A percentile compares a stretch with the other conserved stretches of the same genome.
Evolutionary conservation across 306 rosid species (phyloP).

Genomic region (Trichosanthes truncata): DNA sequence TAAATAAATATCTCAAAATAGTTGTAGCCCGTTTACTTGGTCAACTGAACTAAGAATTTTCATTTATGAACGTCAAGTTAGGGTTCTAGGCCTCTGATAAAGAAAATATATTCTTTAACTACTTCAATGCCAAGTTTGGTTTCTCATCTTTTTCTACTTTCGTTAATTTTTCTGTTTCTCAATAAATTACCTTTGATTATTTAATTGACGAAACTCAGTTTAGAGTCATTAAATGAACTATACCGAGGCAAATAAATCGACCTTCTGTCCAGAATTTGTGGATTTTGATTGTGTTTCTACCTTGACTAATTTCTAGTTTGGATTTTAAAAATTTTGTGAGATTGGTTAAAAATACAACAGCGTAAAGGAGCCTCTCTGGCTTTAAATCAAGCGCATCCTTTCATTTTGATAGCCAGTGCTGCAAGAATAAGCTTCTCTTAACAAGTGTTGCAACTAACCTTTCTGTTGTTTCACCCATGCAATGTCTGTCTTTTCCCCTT

Average conservation of each 20-base stretch:
- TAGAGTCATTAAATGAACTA: not conserved
- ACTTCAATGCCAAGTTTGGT: not conserved
- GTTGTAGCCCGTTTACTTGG: not conserved
- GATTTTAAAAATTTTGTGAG: not conserved
- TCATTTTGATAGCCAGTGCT: not conserved
- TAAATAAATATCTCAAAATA: not conserved
- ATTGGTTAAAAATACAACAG: not conserved
- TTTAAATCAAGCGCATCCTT: not conserved
- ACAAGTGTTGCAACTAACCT: not conserved
- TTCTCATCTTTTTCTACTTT: not conserved
- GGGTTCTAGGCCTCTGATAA: not conserved
- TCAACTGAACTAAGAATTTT: not conserved
- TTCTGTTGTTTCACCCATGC: not conserved
- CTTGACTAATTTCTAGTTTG: not conserved
- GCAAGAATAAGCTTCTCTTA: not conserved
- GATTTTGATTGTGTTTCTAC: not conserved
- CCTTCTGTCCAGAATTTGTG: not conserved
- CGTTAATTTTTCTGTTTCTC: not conserved
- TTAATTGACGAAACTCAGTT: not conserved
- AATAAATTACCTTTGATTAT: not conserved
- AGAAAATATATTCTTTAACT: not conserved
- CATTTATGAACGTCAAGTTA: not conserved
- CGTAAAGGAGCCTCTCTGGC: not conserved
- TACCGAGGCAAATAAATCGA: not conserved
- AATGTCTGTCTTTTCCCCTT: too few relatives aligned